Conservation (phyloP, 306 rosid genomes). For the Trifolium repens region DNA sequence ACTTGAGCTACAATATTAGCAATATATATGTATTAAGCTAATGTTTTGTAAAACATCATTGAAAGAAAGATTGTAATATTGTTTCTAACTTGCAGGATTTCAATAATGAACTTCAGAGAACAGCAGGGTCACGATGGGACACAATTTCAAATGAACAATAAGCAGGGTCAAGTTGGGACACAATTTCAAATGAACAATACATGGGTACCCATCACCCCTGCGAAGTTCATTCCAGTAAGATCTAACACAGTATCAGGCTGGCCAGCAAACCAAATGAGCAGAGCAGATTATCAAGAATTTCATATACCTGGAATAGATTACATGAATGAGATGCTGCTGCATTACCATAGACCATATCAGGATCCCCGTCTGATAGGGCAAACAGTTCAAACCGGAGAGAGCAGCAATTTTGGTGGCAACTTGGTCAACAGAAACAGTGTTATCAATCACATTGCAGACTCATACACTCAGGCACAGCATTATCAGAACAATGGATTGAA, state of each 20-base stretch:
- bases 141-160: conserved; percentile 39
- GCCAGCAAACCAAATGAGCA: conserved; percentile 37
- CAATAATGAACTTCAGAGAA: conserved; percentile 53
- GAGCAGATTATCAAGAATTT: conserved; percentile 42
- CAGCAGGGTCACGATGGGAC: conserved; percentile 42
- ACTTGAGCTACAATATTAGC: conserved; percentile 16
- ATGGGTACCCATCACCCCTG: conserved; percentile 64
- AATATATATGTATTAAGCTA: not conserved
- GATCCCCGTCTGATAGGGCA: conserved; percentile 43
- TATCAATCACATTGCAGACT: conserved; percentile 43
- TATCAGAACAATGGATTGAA: conserved; percentile 46
- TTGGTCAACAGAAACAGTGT: conserved; percentile 28
- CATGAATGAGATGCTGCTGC: conserved; percentile 40
- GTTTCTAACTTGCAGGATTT: conserved; percentile 40
- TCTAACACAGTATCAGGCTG: conserved; percentile 38
- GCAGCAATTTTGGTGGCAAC: conserved; percentile 35
- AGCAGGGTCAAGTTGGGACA: conserved; percentile 38
- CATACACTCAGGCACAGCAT: conserved; percentile 38
- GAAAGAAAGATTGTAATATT: conserved; percentile 31
- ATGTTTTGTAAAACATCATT: conserved; percentile 5
- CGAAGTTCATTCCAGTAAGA: conserved; percentile 49
- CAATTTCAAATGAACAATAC: conserved; percentile 42
- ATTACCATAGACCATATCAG: conserved; percentile 42
- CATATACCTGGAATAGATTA: conserved; percentile 41
- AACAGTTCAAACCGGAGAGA: conserved; percentile 34